Conservation (phyloP, 169 alveolate species). For the Condylostoma magnum region DNA sequence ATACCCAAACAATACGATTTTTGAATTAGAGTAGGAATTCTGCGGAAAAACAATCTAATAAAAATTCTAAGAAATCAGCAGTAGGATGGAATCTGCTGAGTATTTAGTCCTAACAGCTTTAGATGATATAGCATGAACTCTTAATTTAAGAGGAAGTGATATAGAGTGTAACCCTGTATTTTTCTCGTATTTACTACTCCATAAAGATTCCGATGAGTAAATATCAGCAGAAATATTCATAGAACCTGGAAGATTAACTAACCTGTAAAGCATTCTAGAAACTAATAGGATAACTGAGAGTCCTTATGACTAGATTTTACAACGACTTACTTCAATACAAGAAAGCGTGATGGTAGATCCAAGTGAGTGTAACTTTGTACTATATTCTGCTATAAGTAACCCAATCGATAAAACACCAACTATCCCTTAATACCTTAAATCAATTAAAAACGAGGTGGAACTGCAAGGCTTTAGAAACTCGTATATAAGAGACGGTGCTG, state of each 20-base stretch:
- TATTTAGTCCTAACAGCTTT: constrained; percentile 33
- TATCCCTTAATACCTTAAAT: constrained; percentile 69
- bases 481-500: constrained; percentile 95
- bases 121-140: constrained; percentile 97
- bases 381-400: neutral
- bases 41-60: constrained; percentile 2
- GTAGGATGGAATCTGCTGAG: neutral
- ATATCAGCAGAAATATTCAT: too few relatives aligned
- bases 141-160: constrained; percentile 98
- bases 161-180: constrained; percentile 95
- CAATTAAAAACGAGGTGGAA: constrained; percentile 93
- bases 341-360: constrained; percentile 6
- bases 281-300: constrained; percentile 22
- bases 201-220: constrained; percentile 11
- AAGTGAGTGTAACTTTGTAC: neutral
- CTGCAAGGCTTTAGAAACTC: constrained; percentile 93
- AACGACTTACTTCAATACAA: neutral
- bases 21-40: neutral
- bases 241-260: constrained; percentile 28
- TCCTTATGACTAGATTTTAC: constrained; percentile 3
- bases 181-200: constrained; percentile 83
- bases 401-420: neutral
- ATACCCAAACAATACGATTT: neutral
- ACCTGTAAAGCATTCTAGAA: constrained; percentile 11
- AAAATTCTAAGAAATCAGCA: neutral